These are phyloP conservation scores for Metschnikowia cerradonensis DNA, from an alignment of 805 yeast species.

Conservation along the genomic window DNA sequence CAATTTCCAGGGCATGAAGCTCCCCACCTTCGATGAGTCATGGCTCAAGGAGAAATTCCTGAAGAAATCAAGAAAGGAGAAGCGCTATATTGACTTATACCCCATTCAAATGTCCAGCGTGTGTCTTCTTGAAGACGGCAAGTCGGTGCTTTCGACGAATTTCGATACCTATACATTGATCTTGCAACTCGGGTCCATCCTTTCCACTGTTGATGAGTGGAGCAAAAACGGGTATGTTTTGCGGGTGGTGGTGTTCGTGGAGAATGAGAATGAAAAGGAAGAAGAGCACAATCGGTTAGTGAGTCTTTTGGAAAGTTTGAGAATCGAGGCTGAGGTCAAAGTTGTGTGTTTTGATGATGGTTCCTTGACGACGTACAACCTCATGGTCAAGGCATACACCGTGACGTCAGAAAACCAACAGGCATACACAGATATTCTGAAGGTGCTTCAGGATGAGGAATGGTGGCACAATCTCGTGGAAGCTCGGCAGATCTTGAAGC, in stretches of 20 bases:
- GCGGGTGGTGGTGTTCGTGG: constrained; percentile 89
- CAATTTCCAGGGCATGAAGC: constrained; percentile 63
- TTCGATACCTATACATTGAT: constrained; percentile 95
- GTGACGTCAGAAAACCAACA: constrained; percentile 24
- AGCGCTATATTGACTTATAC: constrained; percentile 76
- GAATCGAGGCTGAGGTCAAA: constrained; percentile 80
- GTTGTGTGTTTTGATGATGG: constrained; percentile 66
- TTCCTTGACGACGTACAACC: constrained; percentile 58
- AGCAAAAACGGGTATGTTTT: constrained; percentile 59
- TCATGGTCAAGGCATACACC: constrained; percentile 67
- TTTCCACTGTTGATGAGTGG: constrained; percentile 94
- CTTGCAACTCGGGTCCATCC: constrained; percentile 87
- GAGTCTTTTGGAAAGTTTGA: constrained; percentile 63
- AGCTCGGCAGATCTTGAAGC: constrained; percentile 45
- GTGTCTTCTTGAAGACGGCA: constrained; percentile 61
- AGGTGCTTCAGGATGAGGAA: constrained; percentile 53
- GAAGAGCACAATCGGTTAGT: constrained; percentile 65
- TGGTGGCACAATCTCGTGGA: constrained; percentile 81
- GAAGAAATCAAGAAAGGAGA: constrained; percentile 17
- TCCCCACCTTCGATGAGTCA: constrained; percentile 46
- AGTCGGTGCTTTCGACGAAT: constrained; percentile 74
- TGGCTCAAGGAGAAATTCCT: constrained; percentile 12
- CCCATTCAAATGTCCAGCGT: constrained; percentile 96
- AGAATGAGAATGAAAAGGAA: constrained; percentile 59
- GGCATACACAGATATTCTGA: constrained; percentile 44